These are phyloP conservation scores for Macrotyloma uniflorum DNA, from an alignment of 306 rosid species.

Conservation along the genomic window DNA sequence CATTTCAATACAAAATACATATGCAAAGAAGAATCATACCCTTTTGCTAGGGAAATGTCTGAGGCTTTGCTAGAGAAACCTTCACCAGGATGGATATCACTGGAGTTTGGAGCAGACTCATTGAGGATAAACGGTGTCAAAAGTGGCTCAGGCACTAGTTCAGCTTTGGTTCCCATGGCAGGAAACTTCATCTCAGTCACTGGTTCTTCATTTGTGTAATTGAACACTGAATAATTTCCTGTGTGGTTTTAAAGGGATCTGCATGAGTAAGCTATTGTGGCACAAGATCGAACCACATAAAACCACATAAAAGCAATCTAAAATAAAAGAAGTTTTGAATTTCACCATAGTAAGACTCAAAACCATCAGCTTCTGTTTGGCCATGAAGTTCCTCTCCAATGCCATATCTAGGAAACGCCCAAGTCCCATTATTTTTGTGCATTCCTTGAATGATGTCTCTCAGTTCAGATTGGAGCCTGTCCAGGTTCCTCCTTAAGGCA, in stretches of 20 bases:
- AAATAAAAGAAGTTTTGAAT: background rate
- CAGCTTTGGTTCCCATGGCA: background rate
- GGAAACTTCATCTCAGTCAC: background rate
- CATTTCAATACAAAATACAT: background rate
- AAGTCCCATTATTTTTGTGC: background rate
- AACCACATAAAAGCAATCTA: background rate
- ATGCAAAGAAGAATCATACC: conserved; percentile 50
- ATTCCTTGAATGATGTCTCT: too few species aligned
- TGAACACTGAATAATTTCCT: conserved; percentile 40
- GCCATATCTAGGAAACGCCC: too few species aligned
- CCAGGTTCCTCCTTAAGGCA: background rate
- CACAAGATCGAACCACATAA: conserved; percentile 25
- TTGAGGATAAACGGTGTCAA: background rate
- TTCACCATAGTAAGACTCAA: conserved; percentile 1
- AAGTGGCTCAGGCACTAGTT: background rate
- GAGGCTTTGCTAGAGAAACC: conserved; percentile 35
- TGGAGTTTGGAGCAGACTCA: background rate
- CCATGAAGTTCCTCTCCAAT: background rate
- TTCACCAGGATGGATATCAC: conserved; percentile 31
- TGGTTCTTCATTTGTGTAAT: conserved; percentile 39
- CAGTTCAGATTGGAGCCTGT: background rate
- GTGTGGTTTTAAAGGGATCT: conserved; percentile 26
- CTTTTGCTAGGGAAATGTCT: conserved; percentile 32
- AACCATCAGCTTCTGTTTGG: background rate
- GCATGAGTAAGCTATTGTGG: conserved; percentile 9